Base-by-base conservation (phyloP, 768 basidiomycete species). In the Trametes coccinea region DNA sequence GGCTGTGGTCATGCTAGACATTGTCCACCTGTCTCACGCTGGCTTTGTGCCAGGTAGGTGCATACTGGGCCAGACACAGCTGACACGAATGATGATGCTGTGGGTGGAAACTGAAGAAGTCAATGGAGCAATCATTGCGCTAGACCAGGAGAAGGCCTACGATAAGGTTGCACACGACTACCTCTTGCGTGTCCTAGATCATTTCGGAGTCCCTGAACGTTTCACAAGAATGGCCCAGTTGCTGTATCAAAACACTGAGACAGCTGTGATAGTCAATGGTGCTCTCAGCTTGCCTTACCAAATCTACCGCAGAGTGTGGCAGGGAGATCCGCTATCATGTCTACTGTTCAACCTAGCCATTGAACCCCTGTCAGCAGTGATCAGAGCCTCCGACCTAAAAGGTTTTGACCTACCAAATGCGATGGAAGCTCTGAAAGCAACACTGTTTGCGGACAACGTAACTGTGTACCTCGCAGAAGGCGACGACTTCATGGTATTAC, bases 1-100 rank as follows among this genome's bases (percentile, higher is more conserved):
- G 0, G 67, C 68, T 0, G 22, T 48, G 1, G 56, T 53, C 2
- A 63, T 41, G 0, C 60, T 56, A 0, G 27, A 22, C 2, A 37
- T 78, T 0, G 67, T 80, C 0, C 76, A 79, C 59, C 13, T 17
- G 0, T 63, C 74, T 63, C 79, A 80, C 61, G 72, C 78, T 0
- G 79, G 79, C 0, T 81, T 81, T 30, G 67, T 81, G 0, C 68
- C 60, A 14, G 72, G 71, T 0, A n/a, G 75, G 8, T 56, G 60
- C 0, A 75, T 81, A 2, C 62, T 59, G 0, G 70, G 79, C 69
- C 76, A 77, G 0, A 76, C 70, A 0, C 60, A 61, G 0, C 69
- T 78, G 0, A 59, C 70, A 0, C 56, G 73, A n/a, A 50, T 57
- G 22, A 66, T 68, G 56, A 57, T 63, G 5, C 43, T 39, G 5